Percentiles rank a stretch among this genome's conserved stretches.
Evolutionary conservation across 108 stramenopile species (phyloP).

Genomic region (Discostella pseudostelligera): DNA sequence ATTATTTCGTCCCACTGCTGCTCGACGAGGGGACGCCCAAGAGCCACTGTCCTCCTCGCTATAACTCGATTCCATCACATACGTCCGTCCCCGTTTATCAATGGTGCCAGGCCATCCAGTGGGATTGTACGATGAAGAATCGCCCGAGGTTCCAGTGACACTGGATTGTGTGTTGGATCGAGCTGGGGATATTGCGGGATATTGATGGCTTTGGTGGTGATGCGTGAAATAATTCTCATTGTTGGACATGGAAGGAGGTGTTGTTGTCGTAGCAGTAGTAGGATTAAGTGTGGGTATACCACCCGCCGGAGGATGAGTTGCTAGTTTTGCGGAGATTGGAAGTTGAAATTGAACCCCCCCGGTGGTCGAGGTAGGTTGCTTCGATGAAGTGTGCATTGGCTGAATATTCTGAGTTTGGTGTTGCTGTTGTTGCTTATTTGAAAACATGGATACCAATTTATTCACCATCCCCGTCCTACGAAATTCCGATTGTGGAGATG

Average conservation of each 20-base stretch:
- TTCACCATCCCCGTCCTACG: slow-evolving; percentile 16
- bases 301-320: background rate
- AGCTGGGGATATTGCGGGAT: slow-evolving; percentile 28
- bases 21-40: slow-evolving; percentile 7
- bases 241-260: background rate
- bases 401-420: background rate
- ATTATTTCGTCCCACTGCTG: slow-evolving; percentile 5
- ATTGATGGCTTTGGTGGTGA: background rate
- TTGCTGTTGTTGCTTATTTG: slow-evolving; percentile 9
- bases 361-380: background rate
- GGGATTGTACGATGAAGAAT: slow-evolving; percentile 44
- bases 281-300: background rate
- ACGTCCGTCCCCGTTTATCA: slow-evolving; percentile 56
- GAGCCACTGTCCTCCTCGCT: slow-evolving; percentile 44
- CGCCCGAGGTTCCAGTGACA: slow-evolving; percentile 31
- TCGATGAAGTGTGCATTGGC: background rate
- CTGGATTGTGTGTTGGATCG: slow-evolving; percentile 40
- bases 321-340: background rate
- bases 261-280: background rate
- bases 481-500: slow-evolving; percentile 1
- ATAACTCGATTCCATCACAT: slow-evolving; percentile 60
- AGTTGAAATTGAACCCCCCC: slow-evolving; percentile 28
- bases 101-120: slow-evolving; percentile 81
- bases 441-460: slow-evolving; percentile 31
- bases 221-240: background rate